Conservation (phyloP, 228 moss, liverwort and hornwort species). For the Sphagnum magellanicum region DNA sequence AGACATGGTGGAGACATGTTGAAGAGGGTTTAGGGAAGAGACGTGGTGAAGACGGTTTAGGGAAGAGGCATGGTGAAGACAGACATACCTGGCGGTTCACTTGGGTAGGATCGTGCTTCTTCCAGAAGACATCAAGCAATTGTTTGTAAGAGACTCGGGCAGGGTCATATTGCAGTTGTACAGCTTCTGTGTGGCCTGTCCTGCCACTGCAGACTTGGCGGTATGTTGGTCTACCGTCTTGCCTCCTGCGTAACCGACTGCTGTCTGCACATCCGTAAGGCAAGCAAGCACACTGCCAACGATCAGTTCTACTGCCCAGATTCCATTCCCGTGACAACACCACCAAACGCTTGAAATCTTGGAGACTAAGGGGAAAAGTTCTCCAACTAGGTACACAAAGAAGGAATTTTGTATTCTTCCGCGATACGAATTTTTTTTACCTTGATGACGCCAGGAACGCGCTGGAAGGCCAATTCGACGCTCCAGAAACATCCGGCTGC, state of each 20-base stretch:
- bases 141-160: constrained; percentile 50
- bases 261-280: constrained; percentile 39
- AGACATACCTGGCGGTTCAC: constrained; percentile 66
- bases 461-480: constrained; percentile 80
- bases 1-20: too few relatives aligned
- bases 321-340: too few relatives aligned
- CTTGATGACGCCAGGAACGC: constrained; percentile 65
- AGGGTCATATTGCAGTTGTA: constrained; percentile 63
- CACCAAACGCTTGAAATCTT: too few relatives aligned
- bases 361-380: too few relatives aligned
- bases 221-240: constrained; percentile 64
- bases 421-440: constrained; percentile 1
- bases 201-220: constrained; percentile 64
- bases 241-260: constrained; percentile 89
- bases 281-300: too few relatives aligned
- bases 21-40: too few relatives aligned
- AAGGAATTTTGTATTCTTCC: too few relatives aligned
- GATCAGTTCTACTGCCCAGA: too few relatives aligned
- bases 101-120: constrained; percentile 84
- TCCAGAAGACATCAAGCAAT: constrained; percentile 81
- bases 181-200: constrained; percentile 79
- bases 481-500: constrained; percentile 93
- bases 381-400: too few relatives aligned
- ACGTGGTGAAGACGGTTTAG: background rate
- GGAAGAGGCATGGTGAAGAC: background rate